Base-by-base conservation (phyloP, 768 basidiomycete species). In the Suillus discolor region DNA sequence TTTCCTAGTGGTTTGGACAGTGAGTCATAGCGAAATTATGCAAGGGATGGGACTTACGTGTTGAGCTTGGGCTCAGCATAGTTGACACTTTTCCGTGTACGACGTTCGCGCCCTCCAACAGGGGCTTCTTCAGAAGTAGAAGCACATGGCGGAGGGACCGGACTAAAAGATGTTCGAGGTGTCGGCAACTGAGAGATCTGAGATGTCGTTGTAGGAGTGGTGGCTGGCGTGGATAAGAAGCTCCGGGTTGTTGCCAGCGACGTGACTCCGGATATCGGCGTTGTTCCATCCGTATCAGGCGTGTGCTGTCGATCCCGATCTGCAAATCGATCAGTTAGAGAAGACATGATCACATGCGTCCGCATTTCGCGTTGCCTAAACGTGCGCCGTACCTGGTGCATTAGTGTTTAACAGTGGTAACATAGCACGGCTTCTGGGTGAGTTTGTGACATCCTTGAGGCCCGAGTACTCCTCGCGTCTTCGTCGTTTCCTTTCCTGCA, bases 61-160 rank as follows among this genome's bases (percentile, higher is more conserved):
- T 94, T 94, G 28, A 95, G 83, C 73, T 94, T 95, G 13, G 93
- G 93, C 72, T 95, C 93, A 0, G 93, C 81, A 69, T 95, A 94
- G 74, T 94, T 94, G 57, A 95, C 80, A 70, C 93, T 93, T 79
- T 90, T 94, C 57, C 93, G 83, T 23, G 82, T 74, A 61, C 85
- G 79, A 83, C 89, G 78, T 84, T 85, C 72, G 72, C 87, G 75
- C 71, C 82, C 69, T 62, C 71, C 73, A 41, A 47, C 65, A 41
- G 71, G 68, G 16, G 71, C 68, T 23, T 78, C 79, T 62, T 77
- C 77, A n/a, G 77, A 72, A 1, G 73, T 71, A 28, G 77, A 73
- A 57, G 76, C 71, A 67, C 79, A 72, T 11, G 79, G 72, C 39
- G 71, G 75, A 44, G 82, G 79, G 34, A 73, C 66, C 25, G 83